Evolutionary conservation across 345 rosid genomes (phyloP), one percentile per base, ranked within the genome.

Genomic region (Aethionema arabicum): DNA sequence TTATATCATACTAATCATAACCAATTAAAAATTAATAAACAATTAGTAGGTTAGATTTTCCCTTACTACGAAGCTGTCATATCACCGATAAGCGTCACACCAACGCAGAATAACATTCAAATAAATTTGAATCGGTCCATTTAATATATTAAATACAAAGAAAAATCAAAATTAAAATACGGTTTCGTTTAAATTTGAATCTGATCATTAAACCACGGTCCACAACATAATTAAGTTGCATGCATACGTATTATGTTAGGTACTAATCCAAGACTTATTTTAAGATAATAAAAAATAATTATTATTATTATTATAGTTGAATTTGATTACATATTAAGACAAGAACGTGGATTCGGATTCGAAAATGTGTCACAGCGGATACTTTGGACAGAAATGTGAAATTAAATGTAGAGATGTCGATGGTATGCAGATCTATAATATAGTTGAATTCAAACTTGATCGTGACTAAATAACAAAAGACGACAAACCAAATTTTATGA

Each of bases 381-480:
- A 59, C 52, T 68, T 68, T 44, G 53, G 27, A 3, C 7, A 52
- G 7, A 16, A 52, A 60, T 37, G 29, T 59, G 44, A n/a, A 13
- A 42, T 32, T 52, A 35, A 42, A 33, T 42, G 59, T 59, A 61
- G 52, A 68, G 53, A 43, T 11, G 59, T 51, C 46, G 52, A 50
- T 32, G 58, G 32, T 56, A 32, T 38, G 16, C 16, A 29, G n/a
- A 39, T 42, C 40, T 30, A 42, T 50, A 33, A 51, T 58, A 52
- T 52, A 60, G 52, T 61, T 68, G 61, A 13, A 44, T 53, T 52
- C 66, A 52, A 43, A 21, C 27, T 53, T 39, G 38, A 68, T 59
- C 54, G 60, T 52, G 41, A 16, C 48, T 61, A 52, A 44, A 60
- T 66, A 44, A 44, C 14, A 52, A 37, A 37, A 61, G 40, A 54